Evolutionary conservation across 768 basidiomycete genomes (phyloP).

Genomic region (Leccinum rimulosum): DNA sequence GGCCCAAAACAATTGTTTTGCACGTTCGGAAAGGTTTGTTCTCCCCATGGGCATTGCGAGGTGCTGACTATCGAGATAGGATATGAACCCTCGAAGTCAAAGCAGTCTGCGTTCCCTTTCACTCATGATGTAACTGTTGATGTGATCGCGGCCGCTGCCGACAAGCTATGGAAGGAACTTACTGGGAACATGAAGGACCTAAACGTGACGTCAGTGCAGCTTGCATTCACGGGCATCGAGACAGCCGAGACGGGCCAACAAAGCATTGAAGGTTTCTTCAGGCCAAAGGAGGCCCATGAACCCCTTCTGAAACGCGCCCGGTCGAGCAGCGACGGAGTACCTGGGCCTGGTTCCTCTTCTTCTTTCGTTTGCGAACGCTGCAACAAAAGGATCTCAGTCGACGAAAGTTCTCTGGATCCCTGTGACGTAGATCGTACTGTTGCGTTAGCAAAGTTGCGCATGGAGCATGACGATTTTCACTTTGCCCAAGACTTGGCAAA

Average conservation of each 20-base stretch:
- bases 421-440: slow-evolving; percentile 27
- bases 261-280: slow-evolving; percentile 87
- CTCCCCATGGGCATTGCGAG: neutral
- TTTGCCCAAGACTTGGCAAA: slow-evolving; percentile 76
- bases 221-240: slow-evolving; percentile 80
- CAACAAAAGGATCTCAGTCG: slow-evolving; percentile 42
- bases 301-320: slow-evolving; percentile 39
- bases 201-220: slow-evolving; percentile 68
- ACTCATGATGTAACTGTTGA: slow-evolving; percentile 71
- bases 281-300: slow-evolving; percentile 26
- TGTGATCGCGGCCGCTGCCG: slow-evolving; percentile 68
- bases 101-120: slow-evolving; percentile 88
- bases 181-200: slow-evolving; percentile 54
- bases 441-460: slow-evolving; percentile 42
- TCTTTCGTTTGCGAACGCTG: slow-evolving; percentile 64
- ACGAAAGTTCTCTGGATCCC: slow-evolving; percentile 17
- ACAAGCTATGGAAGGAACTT: slow-evolving; percentile 85
- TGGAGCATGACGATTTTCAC: slow-evolving; percentile 90
- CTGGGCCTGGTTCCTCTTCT: slow-evolving; percentile 4
- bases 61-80: slow-evolving; percentile 40
- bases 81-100: slow-evolving; percentile 66
- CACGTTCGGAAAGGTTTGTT: slow-evolving; percentile 65
- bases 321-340: slow-evolving; percentile 24
- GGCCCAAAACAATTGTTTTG: slow-evolving; percentile 92
- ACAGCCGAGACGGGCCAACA: slow-evolving; percentile 74